Evolutionary conservation across 257 asterid genomes (phyloP), one percentile per base, ranked within the genome.

Genomic region (Datura wrightii): DNA sequence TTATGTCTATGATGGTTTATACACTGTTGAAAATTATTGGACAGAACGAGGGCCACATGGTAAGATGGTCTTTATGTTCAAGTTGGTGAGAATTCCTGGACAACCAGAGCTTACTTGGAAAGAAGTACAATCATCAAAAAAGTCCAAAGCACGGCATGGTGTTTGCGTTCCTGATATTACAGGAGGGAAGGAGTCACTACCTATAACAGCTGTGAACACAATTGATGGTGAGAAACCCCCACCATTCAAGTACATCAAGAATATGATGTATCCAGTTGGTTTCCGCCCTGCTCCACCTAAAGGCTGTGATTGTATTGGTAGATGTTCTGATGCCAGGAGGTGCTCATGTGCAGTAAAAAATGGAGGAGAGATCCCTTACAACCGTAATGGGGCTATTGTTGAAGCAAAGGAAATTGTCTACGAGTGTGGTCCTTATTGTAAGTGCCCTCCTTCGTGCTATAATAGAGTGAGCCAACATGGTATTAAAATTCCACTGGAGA

Each of bases 371-470:
- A 89, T 94, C 53, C 99, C 99, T 3, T 96, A 90, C 88, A 96
- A 95, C 76, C 88, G 71, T 7, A 93, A 90, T 11, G 99, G 98
- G 9, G 94, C 97, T 55, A 85, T 97, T 46, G 96, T 94, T 16
- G 97, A 93, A 90, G 89, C 89, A 2, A 97, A 92, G 66, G 84
- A 90, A 16, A 86, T 93, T 2, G 96, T 95, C 1, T 94, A 90
- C 10, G 99, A 97, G 83, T 97, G 99, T 78, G 98, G 99, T 13
- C 98, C 98, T 24, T 87, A 84, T 37, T 94, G 99, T 82, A 92
- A 84, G 56, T 97, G 99, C 87, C 95, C 98, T 39, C 92, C 97
- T 63, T 85, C 98, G n/a, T 97, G 98, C 93, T 90, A 94, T 59
- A 97, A 95, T 54, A 86, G 98, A 84, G 94, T 92, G 84, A 86